These are phyloP conservation scores for Haemoproteus tartakovskyi DNA, from an alignment of 169 alveolate species.

Conservation along the genomic window DNA sequence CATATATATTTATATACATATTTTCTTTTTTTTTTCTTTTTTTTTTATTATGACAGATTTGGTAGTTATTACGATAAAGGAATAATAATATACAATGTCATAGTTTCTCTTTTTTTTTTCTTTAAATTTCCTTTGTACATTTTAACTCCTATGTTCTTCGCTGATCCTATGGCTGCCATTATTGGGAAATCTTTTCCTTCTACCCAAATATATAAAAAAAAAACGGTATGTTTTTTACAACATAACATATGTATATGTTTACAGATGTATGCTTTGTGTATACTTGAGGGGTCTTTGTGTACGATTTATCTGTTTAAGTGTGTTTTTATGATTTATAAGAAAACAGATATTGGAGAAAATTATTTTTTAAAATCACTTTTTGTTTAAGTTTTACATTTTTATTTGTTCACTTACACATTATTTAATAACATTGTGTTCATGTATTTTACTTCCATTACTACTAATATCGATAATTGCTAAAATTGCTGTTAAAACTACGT, in stretches of 20 bases:
- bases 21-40: no score
- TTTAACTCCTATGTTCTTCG: conserved; percentile 41
- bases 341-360: no score
- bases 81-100: conserved; percentile 16
- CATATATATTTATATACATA: not conserved
- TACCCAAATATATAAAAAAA: conserved; percentile 13
- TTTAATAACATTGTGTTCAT: no score
- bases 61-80: conserved; percentile 29
- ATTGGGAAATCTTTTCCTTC: conserved; percentile 20
- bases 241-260: not conserved
- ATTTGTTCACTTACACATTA: no score
- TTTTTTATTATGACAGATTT: conserved; percentile 22
- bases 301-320: no score
- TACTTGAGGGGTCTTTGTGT: not conserved
- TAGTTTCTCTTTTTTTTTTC: conserved; percentile 37
- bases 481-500: no score
- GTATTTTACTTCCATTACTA: no score
- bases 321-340: no score
- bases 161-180: conserved; percentile 59
- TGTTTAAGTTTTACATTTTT: no score
- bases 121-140: conserved; percentile 34
- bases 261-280: not conserved
- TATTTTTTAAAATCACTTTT: no score
- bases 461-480: no score
- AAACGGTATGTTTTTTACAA: conserved; percentile 29